Conservation (phyloP, 2,329 filamentous ascomycete genomes). For the Penicillium palitans region DNA sequence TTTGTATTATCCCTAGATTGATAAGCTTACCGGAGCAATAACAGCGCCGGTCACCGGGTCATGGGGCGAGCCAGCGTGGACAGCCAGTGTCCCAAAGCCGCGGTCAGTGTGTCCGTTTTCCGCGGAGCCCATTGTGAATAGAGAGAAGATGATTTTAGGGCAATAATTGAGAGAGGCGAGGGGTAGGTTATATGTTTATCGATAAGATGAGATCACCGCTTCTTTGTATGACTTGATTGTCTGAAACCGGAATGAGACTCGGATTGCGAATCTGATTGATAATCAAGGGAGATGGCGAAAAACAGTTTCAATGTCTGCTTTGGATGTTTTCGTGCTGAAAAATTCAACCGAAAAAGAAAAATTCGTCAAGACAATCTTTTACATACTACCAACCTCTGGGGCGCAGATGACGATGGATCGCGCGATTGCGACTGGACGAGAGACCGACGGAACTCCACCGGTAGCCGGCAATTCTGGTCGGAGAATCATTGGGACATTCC, state of each 20-base stretch:
- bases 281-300: constrained; percentile 11
- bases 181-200: constrained; percentile 6
- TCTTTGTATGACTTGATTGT: constrained; percentile 3
- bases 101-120: constrained; percentile 58
- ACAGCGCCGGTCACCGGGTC: constrained; percentile 92
- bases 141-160: constrained; percentile 13
- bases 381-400: constrained; percentile 26
- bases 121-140: constrained; percentile 23
- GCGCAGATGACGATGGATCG: constrained; percentile 23
- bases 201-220: constrained; percentile 5
- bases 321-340: constrained; percentile 5
- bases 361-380: constrained; percentile 24
- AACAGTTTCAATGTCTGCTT: constrained; percentile 6
- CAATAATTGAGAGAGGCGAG: constrained; percentile 5
- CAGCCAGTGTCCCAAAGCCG: constrained; percentile 87
- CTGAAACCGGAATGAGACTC: background rate
- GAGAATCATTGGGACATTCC: constrained; percentile 20
- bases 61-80: constrained; percentile 88
- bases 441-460: constrained; percentile 19
- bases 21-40: constrained; percentile 69
- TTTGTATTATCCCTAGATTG: background rate
- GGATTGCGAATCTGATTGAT: constrained; percentile 14
- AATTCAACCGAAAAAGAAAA: constrained; percentile 14
- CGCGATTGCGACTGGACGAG: constrained; percentile 18
- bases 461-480: constrained; percentile 14